Base-by-base conservation (phyloP, 805 yeast species). In the Candida dajiaensis region DNA sequence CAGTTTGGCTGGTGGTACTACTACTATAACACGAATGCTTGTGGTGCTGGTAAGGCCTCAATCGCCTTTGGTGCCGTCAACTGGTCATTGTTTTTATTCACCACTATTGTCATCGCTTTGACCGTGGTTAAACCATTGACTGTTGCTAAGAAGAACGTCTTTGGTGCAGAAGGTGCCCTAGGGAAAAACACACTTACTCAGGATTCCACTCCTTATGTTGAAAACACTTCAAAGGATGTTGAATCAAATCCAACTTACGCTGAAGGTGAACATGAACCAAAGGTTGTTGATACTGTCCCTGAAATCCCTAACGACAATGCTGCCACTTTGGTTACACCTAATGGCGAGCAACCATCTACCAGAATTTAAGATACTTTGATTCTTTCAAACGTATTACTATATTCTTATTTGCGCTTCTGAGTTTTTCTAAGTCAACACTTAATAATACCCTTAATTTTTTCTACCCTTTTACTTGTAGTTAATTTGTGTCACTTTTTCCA, bases 41-140 rank as follows among this genome's bases (percentile, higher is more conserved):
- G 57, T 10, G 38, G 51, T 12, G 35, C 46, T 6, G 55, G 51
- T 35, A 52, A 48, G 40, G 43, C 50, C 16, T 49, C 52, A 7
- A 45, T 45, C 28, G 54, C 52, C 25, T 49, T 47, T 47, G 48
- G 51, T n/a, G 54, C 47, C 25, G 28, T 50, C 18, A 33, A 33
- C 20, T 33, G 36, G 36, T 6, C 16, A 9, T 20, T 33, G 16
- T 33, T 33, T 12, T 10, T 33, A 16, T 16, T 33, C 36, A 33
- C 36, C 18, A 33, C 36, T 33, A 16, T 33, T 6, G 36, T 8
- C 20, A 33, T 33, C 16, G 36, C 20, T n/a, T 8, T 33, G 12
- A 33, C 36, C 7, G 36, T 20, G n/a, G 36, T 33, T 16, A 33
- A 18, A 33, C 36, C 36, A 8, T 16, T 33, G 15, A 5, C 16